These are phyloP conservation scores for Trichoderma oligosporum DNA, from an alignment of 2,329 filamentous ascomycete species.

Conservation along the genomic window DNA sequence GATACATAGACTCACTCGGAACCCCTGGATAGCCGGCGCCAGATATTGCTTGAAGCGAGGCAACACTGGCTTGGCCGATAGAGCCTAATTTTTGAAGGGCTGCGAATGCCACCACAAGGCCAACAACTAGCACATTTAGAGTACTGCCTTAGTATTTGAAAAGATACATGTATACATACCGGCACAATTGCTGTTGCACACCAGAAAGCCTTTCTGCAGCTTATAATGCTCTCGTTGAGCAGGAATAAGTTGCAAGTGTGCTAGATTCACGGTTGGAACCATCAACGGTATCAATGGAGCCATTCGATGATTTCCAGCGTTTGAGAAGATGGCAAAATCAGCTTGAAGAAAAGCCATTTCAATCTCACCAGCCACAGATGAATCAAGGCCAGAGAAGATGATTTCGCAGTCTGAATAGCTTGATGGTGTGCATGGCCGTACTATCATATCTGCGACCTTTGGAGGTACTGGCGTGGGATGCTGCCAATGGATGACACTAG, in stretches of 20 bases:
- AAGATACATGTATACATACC: conserved; percentile 5
- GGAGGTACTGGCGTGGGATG: not conserved
- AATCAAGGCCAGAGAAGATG: conserved; percentile 12
- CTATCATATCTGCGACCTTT: conserved; percentile 9
- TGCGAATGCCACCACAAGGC: conserved; percentile 9
- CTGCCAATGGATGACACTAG: conserved; percentile 11
- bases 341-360: conserved; percentile 16
- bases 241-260: conserved; percentile 12
- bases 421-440: conserved; percentile 3
- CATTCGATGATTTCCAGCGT: conserved; percentile 13
- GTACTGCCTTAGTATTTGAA: not conserved
- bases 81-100: conserved; percentile 6
- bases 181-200: conserved; percentile 16
- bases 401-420: conserved; percentile 11
- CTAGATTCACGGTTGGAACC: conserved; percentile 14
- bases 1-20: not conserved
- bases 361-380: conserved; percentile 12
- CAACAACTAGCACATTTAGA: conserved; percentile 5
- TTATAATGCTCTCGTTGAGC: conserved; percentile 8
- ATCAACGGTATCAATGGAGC: conserved; percentile 10
- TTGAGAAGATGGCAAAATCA: conserved; percentile 15
- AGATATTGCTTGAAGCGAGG: conserved; percentile 5
- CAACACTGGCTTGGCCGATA: conserved; percentile 2
- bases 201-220: conserved; percentile 11
- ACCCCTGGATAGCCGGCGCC: conserved; percentile 10